Evolutionary conservation across 2,329 filamentous ascomycete genomes (phyloP).

Genomic region (Coniochaeta ligniaria): DNA sequence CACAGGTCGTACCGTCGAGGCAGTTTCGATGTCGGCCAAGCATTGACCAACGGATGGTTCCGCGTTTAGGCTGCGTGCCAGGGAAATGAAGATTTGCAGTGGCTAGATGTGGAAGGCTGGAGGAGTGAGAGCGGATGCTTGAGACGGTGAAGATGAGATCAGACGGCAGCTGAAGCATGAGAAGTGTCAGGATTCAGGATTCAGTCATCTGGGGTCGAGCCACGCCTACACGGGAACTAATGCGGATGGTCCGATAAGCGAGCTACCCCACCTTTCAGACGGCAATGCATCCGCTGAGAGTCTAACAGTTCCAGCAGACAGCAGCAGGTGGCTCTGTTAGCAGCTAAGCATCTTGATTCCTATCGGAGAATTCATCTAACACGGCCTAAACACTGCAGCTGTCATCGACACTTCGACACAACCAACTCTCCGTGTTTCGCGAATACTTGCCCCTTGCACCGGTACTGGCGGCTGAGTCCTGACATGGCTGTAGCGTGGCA

Average conservation of each 20-base stretch:
- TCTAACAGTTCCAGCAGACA: background rate
- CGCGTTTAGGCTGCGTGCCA: background rate
- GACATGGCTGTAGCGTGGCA: too few relatives aligned
- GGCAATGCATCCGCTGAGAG: background rate
- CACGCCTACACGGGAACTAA: background rate
- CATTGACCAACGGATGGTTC: background rate
- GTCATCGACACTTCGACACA: background rate
- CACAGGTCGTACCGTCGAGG: background rate
- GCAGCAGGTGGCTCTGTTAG: background rate
- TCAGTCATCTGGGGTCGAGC: constrained; percentile 3
- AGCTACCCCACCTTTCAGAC: background rate
- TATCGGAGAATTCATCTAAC: background rate
- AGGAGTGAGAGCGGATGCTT: constrained; percentile 4
- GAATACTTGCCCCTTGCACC: background rate
- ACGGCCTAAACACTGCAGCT: background rate
- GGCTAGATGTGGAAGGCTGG: background rate
- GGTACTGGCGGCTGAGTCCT: background rate
- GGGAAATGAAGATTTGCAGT: background rate
- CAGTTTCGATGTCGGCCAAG: background rate
- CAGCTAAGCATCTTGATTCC: background rate
- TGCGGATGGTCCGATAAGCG: background rate
- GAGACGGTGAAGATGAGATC: constrained; percentile 16
- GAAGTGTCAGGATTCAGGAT: constrained; percentile 18
- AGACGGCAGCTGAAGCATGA: constrained; percentile 22
- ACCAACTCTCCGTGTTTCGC: background rate